Evolutionary conservation across 1,284 basidiomycete species (phyloP).

Genomic region (Phenoliferia sp.): DNA sequence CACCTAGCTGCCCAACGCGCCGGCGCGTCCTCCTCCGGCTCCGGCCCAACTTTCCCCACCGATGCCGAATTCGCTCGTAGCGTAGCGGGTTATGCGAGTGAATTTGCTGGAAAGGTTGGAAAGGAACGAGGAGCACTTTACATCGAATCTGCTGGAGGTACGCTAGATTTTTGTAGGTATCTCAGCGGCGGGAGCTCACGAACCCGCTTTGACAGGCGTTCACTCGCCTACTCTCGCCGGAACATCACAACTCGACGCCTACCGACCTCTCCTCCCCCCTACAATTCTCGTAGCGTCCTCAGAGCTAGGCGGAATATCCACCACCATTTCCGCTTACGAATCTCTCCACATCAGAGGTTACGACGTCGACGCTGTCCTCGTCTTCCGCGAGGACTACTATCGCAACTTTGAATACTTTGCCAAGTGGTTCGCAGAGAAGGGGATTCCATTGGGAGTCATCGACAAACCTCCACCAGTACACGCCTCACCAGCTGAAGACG

Average conservation of each 20-base stretch:
- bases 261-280: conserved; percentile 78
- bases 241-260: conserved; percentile 76
- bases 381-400: conserved; percentile 84
- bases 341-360: conserved; percentile 85
- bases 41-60: conserved; percentile 46
- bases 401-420: conserved; percentile 77
- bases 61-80: conserved; percentile 65
- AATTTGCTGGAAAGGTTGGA: conserved; percentile 46
- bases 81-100: conserved; percentile 59
- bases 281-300: conserved; percentile 83
- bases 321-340: conserved; percentile 90
- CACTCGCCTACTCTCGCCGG: conserved; percentile 87
- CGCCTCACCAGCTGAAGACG: conserved; percentile 49
- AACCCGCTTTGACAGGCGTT: conserved; percentile 57
- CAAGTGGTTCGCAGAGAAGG: conserved; percentile 64
- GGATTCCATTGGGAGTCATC: conserved; percentile 57
- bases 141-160: conserved; percentile 62
- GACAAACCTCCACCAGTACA: conserved; percentile 54
- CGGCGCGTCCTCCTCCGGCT: conserved; percentile 44
- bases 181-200: background rate
- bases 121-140: conserved; percentile 53
- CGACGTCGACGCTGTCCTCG: conserved; percentile 76
- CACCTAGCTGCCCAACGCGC: conserved; percentile 76
- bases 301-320: conserved; percentile 88
- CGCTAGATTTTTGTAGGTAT: background rate